Evolutionary conservation across 176 grass and related monocot species (phyloP).

Genomic region (Oryza punctata): DNA sequence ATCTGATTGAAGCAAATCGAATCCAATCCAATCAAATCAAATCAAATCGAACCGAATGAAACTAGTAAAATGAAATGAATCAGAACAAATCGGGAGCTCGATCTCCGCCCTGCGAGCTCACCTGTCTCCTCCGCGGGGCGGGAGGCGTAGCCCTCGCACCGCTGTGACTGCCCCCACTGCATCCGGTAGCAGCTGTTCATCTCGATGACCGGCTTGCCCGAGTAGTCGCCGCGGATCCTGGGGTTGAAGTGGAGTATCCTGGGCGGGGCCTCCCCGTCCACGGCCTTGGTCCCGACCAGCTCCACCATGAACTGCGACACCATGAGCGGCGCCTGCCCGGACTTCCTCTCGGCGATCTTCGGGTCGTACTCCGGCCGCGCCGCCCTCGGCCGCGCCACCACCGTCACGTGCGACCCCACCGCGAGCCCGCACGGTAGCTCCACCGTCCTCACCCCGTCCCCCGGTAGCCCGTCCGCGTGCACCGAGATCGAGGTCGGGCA

Average conservation of each 20-base stretch:
- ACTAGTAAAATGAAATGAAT: slow-evolving; percentile 10
- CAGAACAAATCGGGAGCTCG: not conserved
- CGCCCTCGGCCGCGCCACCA: slow-evolving; percentile 64
- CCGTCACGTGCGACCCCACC: slow-evolving; percentile 84
- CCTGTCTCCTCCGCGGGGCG: slow-evolving; percentile 73
- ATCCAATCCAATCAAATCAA: slow-evolving; percentile 25
- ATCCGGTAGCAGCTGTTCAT: slow-evolving; percentile 98
- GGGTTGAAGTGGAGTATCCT: slow-evolving; percentile 96
- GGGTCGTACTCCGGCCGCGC: slow-evolving; percentile 58
- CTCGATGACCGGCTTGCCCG: slow-evolving; percentile 79
- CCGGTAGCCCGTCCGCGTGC: slow-evolving; percentile 39
- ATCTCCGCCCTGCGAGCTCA: slow-evolving; percentile 33
- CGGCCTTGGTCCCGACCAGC: slow-evolving; percentile 75
- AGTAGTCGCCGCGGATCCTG: slow-evolving; percentile 90
- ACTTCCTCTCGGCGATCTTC: slow-evolving; percentile 64
- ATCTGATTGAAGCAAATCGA: not conserved
- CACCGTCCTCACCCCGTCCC: slow-evolving; percentile 46
- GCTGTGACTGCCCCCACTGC: slow-evolving; percentile 82
- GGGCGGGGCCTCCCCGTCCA: slow-evolving; percentile 90
- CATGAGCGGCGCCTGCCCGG: slow-evolving; percentile 64
- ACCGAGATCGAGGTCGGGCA: slow-evolving; percentile 68
- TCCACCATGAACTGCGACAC: slow-evolving; percentile 98
- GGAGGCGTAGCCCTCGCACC: slow-evolving; percentile 80
- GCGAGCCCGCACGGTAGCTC: slow-evolving; percentile 86
- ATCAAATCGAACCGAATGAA: not conserved